phyloP scores from a whole-genome alignment of 768 basidiomycete species.

The Auriscalpium vulgare region DNA sequence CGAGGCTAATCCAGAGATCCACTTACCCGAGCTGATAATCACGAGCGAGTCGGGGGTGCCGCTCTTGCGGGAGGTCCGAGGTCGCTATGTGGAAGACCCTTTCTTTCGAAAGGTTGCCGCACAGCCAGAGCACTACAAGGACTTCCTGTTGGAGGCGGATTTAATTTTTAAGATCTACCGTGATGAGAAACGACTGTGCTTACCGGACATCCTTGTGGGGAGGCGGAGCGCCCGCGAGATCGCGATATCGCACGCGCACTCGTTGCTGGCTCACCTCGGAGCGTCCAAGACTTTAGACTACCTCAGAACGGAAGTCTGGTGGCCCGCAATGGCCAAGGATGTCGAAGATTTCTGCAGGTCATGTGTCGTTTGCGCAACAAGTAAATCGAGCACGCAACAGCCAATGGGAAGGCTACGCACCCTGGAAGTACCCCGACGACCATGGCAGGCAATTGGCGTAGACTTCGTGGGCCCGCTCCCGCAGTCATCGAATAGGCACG shows the following conservation, averaged over 20 bases:
- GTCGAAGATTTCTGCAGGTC: conserved; percentile 13
- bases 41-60: too few relatives aligned
- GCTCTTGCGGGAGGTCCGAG: too few relatives aligned
- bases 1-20: too few relatives aligned
- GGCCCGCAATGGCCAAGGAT: conserved; percentile 10
- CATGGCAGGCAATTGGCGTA: conserved; percentile 15
- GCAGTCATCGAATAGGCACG: conserved; percentile 8
- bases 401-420: conserved; percentile 2
- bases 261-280: conserved; percentile 16
- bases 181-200: neutral
- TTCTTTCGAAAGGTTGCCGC: neutral
- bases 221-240: conserved; percentile 8
- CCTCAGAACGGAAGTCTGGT: conserved; percentile 15
- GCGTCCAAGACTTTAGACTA: conserved; percentile 14
- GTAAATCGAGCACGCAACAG: conserved; percentile 12
- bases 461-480: conserved; percentile 18
- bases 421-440: neutral
- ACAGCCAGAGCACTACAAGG: neutral
- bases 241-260: conserved; percentile 16
- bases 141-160: neutral
- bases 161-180: neutral
- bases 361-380: neutral
- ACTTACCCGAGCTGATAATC: too few relatives aligned
- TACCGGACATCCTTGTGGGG: neutral
- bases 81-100: too few relatives aligned